Evolutionary conservation across 768 basidiomycete genomes (phyloP), one percentile per base, ranked within the genome.

Genomic region (Pisolithus albus): DNA sequence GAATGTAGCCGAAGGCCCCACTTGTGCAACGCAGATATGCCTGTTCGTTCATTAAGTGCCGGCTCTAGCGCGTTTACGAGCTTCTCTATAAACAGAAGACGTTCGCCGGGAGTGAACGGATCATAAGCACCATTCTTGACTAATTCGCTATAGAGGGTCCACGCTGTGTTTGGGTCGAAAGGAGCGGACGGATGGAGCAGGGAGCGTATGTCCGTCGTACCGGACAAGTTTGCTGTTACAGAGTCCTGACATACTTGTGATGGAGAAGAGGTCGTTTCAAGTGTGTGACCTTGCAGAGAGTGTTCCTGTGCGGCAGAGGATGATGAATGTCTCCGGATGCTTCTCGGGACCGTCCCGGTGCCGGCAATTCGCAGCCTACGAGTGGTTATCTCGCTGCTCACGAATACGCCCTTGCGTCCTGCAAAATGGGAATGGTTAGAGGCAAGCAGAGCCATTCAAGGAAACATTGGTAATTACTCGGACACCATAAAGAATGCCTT

Each of bases 401-500:
- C 64, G 26, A 71, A 62, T 26, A 69, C 52, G 43, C 69, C 64
- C 58, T 68, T 71, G 54, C 69, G 62, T 47, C 61, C 68, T 72
- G 38, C 26, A 46, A 45, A 48, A 21, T 36, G 36, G 13, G 24
- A 34, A 1, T 36, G 34, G 41, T 65, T 38, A 63, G 52, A 38
- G 47, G 44, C 5, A 41, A 21, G 15, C 23, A 43, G 5, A 37
- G 48, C n/a, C 16, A 36, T 9, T 10, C 30, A 46, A 54, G 44
- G 10, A 52, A 52, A 47, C 45, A 30, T 43, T 10, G 11, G 34
- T 50, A 41, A 54, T 49, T 36, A 72, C 74, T 58, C 63, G 80
- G 32, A 47, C 46, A 77, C 71, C 73, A 78, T 7, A 77, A 57
- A 3, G 75, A 72, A 59, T 80, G 75, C 47, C 70, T 73, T 47